phyloP scores from a whole-genome alignment of 352 stramenopile species.

The Globisporangium takayamanum region DNA sequence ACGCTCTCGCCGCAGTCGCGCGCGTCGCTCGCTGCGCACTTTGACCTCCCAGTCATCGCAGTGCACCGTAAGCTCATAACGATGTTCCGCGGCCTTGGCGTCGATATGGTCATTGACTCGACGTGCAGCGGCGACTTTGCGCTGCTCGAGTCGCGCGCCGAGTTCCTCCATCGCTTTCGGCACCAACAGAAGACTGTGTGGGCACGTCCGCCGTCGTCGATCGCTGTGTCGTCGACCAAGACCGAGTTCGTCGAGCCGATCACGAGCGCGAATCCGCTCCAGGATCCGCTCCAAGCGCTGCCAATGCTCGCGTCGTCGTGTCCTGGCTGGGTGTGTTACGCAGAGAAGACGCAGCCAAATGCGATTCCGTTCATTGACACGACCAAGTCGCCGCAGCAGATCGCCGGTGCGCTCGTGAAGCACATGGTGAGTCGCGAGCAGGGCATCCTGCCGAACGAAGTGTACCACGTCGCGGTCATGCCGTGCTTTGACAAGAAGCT shows the following conservation, averaged over 20 bases:
- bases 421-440: conserved; percentile 64
- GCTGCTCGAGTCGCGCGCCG: conserved; percentile 89
- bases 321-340: conserved; percentile 96
- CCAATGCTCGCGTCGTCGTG: conserved; percentile 95
- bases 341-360: conserved; percentile 95
- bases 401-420: conserved; percentile 84
- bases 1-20: conserved; percentile 86
- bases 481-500: conserved; percentile 99
- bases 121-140: conserved; percentile 89
- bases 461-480: conserved; percentile 96
- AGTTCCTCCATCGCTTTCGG: conserved; percentile 83
- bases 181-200: conserved; percentile 74
- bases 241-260: conserved; percentile 63
- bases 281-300: conserved; percentile 61
- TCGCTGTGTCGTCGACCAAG: conserved; percentile 58
- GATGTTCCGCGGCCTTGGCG: conserved; percentile 75
- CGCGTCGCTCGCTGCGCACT: conserved; percentile 83
- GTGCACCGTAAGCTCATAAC: conserved; percentile 76
- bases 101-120: conserved; percentile 90
- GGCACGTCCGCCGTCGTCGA: conserved; percentile 55
- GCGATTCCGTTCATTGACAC: conserved; percentile 94
- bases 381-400: conserved; percentile 94
- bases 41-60: conserved; percentile 48
- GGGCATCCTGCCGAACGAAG: conserved; percentile 37
- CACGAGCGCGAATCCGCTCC: conserved; percentile 40